Conservation (phyloP, 345 rosid species). For the Salix arbutifolia region DNA sequence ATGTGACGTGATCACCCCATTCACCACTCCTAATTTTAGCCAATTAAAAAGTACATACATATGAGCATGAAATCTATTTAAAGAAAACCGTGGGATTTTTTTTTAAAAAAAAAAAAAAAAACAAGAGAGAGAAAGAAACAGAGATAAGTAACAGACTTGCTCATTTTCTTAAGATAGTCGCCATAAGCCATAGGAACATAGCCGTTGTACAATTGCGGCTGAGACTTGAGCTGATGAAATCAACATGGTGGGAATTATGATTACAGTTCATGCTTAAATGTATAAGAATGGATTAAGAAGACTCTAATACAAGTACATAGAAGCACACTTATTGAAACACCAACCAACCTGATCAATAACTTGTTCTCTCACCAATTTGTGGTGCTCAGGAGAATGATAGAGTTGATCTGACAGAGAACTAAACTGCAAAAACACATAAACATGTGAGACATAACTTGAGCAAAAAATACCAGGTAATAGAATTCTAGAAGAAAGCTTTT, state of each 20-base stretch:
- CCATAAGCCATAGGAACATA: constrained; percentile 55
- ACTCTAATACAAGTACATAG: neutral
- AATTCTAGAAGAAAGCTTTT: neutral
- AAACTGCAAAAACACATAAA: constrained; percentile 47
- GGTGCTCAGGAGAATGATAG: constrained; percentile 71
- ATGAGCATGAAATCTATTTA: neutral
- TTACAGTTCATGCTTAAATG: neutral
- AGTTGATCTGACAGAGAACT: constrained; percentile 87
- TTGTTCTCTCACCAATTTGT: constrained; percentile 65
- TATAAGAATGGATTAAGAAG: neutral
- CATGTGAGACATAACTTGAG: constrained; percentile 9
- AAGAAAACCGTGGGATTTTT: neutral
- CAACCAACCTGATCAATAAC: constrained; percentile 61
- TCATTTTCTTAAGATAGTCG: constrained; percentile 58
- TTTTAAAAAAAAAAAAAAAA: no score
- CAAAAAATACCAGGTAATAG: neutral
- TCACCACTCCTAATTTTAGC: constrained; percentile 43
- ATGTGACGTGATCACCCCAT: constrained; percentile 71
- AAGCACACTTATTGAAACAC: neutral
- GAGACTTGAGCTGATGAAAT: constrained; percentile 40
- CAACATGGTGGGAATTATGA: neutral
- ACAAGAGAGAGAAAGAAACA: neutral
- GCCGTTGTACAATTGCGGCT: constrained; percentile 42
- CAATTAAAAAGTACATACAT: neutral
- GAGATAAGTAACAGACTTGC: constrained; percentile 34